Conservation (phyloP, 2,329 filamentous ascomycete genomes). For the Acephala macrosclerotiorum region DNA sequence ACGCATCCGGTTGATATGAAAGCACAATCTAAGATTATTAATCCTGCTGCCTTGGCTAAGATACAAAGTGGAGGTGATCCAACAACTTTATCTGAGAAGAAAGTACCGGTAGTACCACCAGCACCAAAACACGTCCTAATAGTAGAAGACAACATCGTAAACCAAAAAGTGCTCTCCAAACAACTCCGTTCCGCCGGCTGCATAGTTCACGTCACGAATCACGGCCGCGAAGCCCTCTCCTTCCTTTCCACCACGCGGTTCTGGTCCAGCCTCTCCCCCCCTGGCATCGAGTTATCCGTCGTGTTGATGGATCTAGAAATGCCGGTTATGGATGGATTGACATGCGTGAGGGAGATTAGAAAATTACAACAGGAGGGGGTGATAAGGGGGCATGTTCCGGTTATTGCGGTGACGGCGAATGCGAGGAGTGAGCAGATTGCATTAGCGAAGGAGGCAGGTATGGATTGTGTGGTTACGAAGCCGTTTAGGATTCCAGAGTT, state of each 20-base stretch:
- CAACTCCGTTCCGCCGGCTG: slow-evolving; percentile 55
- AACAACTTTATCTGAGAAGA: slow-evolving; percentile 11
- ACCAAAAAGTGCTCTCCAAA: slow-evolving; percentile 62
- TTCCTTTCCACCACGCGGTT: slow-evolving; percentile 31
- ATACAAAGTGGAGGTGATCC: slow-evolving; percentile 14
- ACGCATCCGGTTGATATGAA: slow-evolving; percentile 12
- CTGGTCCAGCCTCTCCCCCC: slow-evolving; percentile 22
- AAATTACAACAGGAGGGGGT: slow-evolving; percentile 59
- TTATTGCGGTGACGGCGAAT: slow-evolving; percentile 45
- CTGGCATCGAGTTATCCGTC: slow-evolving; percentile 57
- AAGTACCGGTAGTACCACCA: neutral
- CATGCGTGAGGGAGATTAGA: slow-evolving; percentile 70
- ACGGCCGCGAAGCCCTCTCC: slow-evolving; percentile 63
- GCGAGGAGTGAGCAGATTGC: slow-evolving; percentile 39
- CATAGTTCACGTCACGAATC: slow-evolving; percentile 57
- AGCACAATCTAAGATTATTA: slow-evolving; percentile 15
- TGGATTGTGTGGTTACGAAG: slow-evolving; percentile 74
- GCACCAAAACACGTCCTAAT: slow-evolving; percentile 52
- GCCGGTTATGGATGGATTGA: slow-evolving; percentile 75
- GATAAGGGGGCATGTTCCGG: slow-evolving; percentile 52
- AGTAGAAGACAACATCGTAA: slow-evolving; percentile 68
- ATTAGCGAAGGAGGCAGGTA: slow-evolving; percentile 35
- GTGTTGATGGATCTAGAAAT: slow-evolving; percentile 81
- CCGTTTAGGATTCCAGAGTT: slow-evolving; percentile 71
- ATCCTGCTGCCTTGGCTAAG: slow-evolving; percentile 3